These are phyloP conservation scores for Tetratostichococcus sp. DNA, from an alignment of 139 green algal species.

Conservation along the genomic window DNA sequence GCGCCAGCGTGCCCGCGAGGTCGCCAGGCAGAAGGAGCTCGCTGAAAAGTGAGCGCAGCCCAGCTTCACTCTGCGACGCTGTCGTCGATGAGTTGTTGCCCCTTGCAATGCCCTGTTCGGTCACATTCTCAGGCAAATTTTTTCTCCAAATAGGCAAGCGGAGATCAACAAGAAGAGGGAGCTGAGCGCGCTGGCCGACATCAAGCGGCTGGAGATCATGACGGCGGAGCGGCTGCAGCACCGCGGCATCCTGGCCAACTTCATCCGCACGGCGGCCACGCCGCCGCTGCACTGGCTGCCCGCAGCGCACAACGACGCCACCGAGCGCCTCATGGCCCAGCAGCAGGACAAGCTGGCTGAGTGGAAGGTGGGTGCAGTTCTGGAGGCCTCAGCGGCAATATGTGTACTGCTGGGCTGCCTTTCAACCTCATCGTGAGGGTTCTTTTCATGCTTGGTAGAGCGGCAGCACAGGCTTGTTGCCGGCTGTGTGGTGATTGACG, in stretches of 20 bases:
- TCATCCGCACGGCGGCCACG: constrained; percentile 29
- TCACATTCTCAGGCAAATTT: too few species aligned
- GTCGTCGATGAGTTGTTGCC: too few species aligned
- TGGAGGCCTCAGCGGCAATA: too few species aligned
- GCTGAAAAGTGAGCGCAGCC: constrained; percentile 28
- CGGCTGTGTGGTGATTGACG: too few species aligned
- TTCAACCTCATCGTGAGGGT: too few species aligned
- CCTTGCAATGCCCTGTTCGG: too few species aligned
- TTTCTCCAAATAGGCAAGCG: constrained; percentile 27
- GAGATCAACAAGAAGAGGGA: constrained; percentile 33
- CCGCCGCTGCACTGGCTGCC: constrained; percentile 40
- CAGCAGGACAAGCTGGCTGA: constrained; percentile 17
- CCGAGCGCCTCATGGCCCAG: constrained; percentile 16
- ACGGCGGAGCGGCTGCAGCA: constrained; percentile 20
- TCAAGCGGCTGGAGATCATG: constrained; percentile 29
- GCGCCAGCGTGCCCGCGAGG: constrained; percentile 15
- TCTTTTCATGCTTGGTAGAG: too few species aligned
- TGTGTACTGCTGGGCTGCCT: too few species aligned
- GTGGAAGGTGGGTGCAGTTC: constrained; percentile 17
- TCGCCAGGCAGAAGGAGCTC: constrained; percentile 22
- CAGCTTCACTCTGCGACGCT: too few species aligned
- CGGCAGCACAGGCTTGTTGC: too few species aligned
- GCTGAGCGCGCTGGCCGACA: constrained; percentile 14
- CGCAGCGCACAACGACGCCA: constrained; percentile 15
- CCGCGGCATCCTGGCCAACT: constrained; percentile 21